phyloP scores from a whole-genome alignment of 495 filamentous ascomycete genomes.

The Emericellopsis terricola region DNA sequence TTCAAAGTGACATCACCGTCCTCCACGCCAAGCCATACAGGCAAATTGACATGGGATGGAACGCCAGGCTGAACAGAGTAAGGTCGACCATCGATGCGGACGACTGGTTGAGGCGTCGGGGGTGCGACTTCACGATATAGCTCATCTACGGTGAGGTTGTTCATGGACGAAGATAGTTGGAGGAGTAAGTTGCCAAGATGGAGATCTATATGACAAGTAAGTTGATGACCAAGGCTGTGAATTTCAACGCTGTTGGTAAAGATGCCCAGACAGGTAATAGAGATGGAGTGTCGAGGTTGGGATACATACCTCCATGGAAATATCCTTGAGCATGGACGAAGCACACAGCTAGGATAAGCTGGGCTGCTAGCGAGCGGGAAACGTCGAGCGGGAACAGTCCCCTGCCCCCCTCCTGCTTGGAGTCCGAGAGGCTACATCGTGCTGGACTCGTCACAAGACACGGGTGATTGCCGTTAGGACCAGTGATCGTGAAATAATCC shows the following conservation, averaged over 20 bases:
- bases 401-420: background rate
- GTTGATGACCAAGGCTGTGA: too few species aligned
- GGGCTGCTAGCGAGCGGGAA: background rate
- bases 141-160: background rate
- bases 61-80: background rate
- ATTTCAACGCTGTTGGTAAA: too few species aligned
- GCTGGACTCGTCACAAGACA: constrained; percentile 10
- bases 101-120: background rate
- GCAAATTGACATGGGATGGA: background rate
- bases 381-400: background rate
- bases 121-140: background rate
- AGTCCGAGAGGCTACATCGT: background rate
- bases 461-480: constrained; percentile 20
- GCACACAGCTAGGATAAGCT: background rate
- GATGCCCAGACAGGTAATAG: too few species aligned
- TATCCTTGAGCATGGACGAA: background rate
- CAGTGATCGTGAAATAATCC: constrained; percentile 17
- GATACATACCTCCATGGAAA: background rate
- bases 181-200: background rate
- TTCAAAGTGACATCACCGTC: too few species aligned
- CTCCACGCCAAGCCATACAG: background rate
- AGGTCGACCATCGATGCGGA: background rate
- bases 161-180: background rate
- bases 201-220: background rate
- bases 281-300: too few species aligned